A percentile compares a stretch with the other conserved stretches of the same genome.
phyloP scores from a whole-genome alignment of 139 green algal species.

The Asterochloris erici region DNA sequence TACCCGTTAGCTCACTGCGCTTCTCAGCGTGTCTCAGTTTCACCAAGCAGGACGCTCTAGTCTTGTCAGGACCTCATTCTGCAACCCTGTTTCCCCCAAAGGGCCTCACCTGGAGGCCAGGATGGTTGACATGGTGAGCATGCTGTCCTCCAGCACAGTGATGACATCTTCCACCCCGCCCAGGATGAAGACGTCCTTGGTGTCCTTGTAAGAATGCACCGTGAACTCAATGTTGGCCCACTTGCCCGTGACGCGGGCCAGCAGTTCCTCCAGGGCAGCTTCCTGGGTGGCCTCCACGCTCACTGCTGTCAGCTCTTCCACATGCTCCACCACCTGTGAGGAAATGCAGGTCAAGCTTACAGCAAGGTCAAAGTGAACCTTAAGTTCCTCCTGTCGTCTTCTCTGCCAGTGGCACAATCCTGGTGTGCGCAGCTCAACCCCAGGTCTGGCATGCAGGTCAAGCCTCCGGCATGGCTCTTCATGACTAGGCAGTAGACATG shows the following conservation, averaged over 20 bases:
- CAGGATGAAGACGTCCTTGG: conserved; percentile 83
- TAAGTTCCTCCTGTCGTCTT: neutral
- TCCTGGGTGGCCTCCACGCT: conserved; percentile 79
- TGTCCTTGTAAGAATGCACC: conserved; percentile 79
- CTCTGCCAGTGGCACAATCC: neutral
- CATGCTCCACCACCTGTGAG: conserved; percentile 46
- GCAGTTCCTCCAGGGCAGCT: conserved; percentile 69
- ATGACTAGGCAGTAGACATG: neutral
- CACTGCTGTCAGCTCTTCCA: conserved; percentile 53
- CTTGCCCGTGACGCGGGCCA: conserved; percentile 67
- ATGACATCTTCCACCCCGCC: conserved; percentile 75
- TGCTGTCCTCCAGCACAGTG: conserved; percentile 74
- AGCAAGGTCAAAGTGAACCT: neutral
- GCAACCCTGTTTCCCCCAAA: neutral
- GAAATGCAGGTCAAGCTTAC: neutral
- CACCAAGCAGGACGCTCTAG: too few relatives aligned
- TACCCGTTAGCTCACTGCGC: too few relatives aligned
- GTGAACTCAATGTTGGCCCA: conserved; percentile 75
- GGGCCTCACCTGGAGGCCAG: conserved; percentile 46
- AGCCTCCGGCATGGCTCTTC: neutral
- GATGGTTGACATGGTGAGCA: conserved; percentile 87
- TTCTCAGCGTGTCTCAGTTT: too few relatives aligned
- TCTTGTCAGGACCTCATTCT: too few relatives aligned
- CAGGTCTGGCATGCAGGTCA: neutral
- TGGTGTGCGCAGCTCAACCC: neutral